Percentiles rank a stretch among this genome's conserved stretches.
Conservation (phyloP, 2,329 filamentous ascomycete genomes). For the Fusarium multiceps region DNA sequence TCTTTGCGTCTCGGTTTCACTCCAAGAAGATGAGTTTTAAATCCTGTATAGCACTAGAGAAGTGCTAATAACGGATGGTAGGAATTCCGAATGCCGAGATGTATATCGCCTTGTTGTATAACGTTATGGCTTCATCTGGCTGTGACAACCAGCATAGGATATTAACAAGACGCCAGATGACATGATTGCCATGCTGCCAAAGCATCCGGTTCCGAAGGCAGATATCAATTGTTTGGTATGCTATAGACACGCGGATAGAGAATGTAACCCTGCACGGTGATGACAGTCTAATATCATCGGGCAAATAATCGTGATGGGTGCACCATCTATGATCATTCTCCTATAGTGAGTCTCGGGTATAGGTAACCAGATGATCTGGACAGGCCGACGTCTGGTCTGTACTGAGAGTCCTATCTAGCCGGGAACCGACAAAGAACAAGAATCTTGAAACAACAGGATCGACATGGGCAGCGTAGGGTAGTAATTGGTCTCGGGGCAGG, state of each 20-base stretch:
- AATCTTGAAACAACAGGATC: slow-evolving; percentile 36
- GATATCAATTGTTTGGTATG: background rate
- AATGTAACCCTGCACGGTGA: slow-evolving; percentile 6
- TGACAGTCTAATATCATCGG: slow-evolving; percentile 2
- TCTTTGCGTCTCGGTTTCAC: background rate
- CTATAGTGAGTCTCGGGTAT: slow-evolving; percentile 9
- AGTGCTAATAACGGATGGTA: background rate
- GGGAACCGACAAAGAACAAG: slow-evolving; percentile 15
- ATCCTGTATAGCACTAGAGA: background rate
- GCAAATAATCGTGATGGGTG: slow-evolving; percentile 2
- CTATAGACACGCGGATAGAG: background rate
- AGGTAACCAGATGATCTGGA: background rate
- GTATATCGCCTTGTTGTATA: background rate
- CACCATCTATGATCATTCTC: slow-evolving; percentile 6
- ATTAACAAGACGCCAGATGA: background rate
- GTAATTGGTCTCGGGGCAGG: slow-evolving; percentile 14
- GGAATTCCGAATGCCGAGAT: background rate
- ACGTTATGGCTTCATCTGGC: background rate
- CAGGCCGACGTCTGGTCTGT: background rate
- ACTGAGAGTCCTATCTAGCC: slow-evolving; percentile 12
- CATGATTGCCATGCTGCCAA: background rate
- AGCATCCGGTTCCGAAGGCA: background rate
- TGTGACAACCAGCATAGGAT: background rate
- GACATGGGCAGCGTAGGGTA: slow-evolving; percentile 6
- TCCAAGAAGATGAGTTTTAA: background rate